These are phyloP conservation scores for Coelastrella sp. DNA, from an alignment of 139 green algal species.

Conservation along the genomic window DNA sequence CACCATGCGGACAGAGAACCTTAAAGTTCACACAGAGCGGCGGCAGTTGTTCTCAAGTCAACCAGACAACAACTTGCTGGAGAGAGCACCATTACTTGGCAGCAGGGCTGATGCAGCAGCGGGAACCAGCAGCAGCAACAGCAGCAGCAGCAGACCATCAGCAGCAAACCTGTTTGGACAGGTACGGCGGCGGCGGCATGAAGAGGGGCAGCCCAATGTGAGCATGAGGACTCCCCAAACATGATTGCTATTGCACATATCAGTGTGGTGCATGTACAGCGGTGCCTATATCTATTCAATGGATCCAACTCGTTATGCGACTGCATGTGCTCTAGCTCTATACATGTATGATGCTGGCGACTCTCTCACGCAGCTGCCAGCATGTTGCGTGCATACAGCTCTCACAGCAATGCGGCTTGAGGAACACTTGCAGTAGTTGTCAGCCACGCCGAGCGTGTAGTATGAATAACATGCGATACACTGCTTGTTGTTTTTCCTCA, in stretches of 20 bases:
- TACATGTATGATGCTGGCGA: too few species aligned
- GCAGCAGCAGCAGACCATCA: conserved; percentile 24
- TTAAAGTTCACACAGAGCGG: conserved; percentile 86
- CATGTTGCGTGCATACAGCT: too few species aligned
- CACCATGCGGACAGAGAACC: conserved; percentile 90
- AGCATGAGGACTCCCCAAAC: conserved; percentile 14
- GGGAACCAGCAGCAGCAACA: conserved; percentile 10
- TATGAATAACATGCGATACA: too few species aligned
- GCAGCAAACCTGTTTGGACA: conserved; percentile 46
- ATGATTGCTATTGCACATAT: neutral
- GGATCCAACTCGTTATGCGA: too few species aligned
- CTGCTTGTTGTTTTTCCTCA: too few species aligned
- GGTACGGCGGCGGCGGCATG: conserved; percentile 20
- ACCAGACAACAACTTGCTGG: conserved; percentile 30
- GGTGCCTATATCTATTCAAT: too few species aligned
- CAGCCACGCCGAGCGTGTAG: too few species aligned
- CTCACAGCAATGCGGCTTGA: too few species aligned
- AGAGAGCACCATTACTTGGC: conserved; percentile 46
- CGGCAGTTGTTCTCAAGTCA: conserved; percentile 86
- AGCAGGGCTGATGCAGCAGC: neutral
- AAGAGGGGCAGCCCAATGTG: conserved; percentile 17
- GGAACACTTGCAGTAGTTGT: too few species aligned
- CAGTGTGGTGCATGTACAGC: too few species aligned
- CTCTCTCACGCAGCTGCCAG: too few species aligned
- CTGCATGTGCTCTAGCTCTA: too few species aligned